Evolutionary conservation across 2,329 filamentous ascomycete species (phyloP), one percentile per base, ranked within the genome.

Genomic region (Dactylellina sp.): DNA sequence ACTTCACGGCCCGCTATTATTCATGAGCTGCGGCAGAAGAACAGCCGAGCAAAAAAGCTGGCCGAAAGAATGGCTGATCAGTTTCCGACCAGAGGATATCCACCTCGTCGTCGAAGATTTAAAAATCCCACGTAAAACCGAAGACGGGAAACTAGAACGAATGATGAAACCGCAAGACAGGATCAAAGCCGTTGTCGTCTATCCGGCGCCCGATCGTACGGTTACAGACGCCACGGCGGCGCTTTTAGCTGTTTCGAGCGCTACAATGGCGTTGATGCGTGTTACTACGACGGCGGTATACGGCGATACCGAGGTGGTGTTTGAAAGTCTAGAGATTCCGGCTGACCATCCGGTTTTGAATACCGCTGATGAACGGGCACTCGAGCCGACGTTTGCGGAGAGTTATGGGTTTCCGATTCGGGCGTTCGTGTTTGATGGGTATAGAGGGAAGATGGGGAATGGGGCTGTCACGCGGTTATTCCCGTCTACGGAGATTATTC

Each of bases 381-480:
- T 52, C 37, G n/a, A 40, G 25, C 68, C 68, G 0, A 56, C 68
- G 1, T 42, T 72, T 14, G 47, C 46, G 7, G 56, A 55, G 4
- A 6, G 25, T 5, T 72, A 72, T n/a, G 12, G n/a, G 18, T 72
- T 72, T 25, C 68, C 68, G 2, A 61, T 72, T 37, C 44, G 60
- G 2, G 59, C 42, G 12, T 72, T 55, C 46, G 11, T 22, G 32
- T 65, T 28, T 32, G 24, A 28, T 0, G 28, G 18, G 18, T 62
- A 49, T 37, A 35, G 7, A 1, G 66, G 35, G 2, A 12, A 14
- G 5, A 9, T 6, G 12, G 40, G 37, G n/a, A 72, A 72, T 20
- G 25, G 2, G 9, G 50, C 65, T 28, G 32, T 60, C 16, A 3
- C n/a, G 11, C 18, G 16, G 2, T 2, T 72, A 7, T 72, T 60